Evolutionary conservation across 371 early-diverging fungal species (phyloP).

Genomic region (Rhizopus microsporus): DNA sequence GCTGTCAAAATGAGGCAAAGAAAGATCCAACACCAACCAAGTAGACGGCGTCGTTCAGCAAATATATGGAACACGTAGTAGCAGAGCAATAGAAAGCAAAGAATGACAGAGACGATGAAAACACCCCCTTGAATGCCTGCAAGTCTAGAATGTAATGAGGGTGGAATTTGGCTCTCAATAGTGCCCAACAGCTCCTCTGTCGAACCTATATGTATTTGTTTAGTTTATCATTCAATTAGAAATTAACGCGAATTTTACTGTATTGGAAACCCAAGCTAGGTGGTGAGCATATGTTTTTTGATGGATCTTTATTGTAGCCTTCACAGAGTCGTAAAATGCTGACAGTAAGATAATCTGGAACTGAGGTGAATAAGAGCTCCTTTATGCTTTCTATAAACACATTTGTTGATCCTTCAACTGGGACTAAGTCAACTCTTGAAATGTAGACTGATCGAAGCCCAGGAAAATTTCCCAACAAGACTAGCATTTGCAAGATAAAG

Average conservation of each 20-base stretch:
- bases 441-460: constrained; percentile 21
- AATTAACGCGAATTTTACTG: constrained; percentile 7
- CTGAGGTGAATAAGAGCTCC: neutral
- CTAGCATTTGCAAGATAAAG: constrained; percentile 22
- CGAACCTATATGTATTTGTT: constrained; percentile 7
- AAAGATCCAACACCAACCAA: constrained; percentile 9
- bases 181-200: constrained; percentile 12
- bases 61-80: constrained; percentile 12
- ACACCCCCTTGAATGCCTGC: constrained; percentile 18
- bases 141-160: constrained; percentile 5
- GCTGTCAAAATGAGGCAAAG: neutral
- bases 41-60: neutral
- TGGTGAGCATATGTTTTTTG: constrained; percentile 18
- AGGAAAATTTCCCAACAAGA: constrained; percentile 18
- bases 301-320: constrained; percentile 10
- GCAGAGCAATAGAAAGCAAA: constrained; percentile 18
- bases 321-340: constrained; percentile 17
- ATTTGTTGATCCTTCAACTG: constrained; percentile 1
- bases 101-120: constrained; percentile 20
- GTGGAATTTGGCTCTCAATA: constrained; percentile 14
- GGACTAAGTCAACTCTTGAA: constrained; percentile 7
- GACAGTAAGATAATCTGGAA: constrained; percentile 17
- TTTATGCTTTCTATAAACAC: neutral
- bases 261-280: constrained; percentile 20
- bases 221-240: neutral